phyloP scores from a whole-genome alignment of 345 rosid species.

The Gossypium anomalum region DNA sequence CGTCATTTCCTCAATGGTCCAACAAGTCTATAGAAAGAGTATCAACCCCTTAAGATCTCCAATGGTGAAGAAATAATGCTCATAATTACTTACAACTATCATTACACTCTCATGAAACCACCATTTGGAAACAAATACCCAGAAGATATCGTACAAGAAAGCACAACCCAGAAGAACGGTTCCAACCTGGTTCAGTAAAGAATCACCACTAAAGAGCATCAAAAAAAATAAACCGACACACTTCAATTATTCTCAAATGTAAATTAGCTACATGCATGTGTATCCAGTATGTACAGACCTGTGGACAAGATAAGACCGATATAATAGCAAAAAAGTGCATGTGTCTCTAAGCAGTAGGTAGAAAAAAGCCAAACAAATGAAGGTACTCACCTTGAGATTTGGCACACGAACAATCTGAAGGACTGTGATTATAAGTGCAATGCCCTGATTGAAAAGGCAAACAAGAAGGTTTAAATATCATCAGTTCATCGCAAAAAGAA shows the following conservation, averaged over 20 bases:
- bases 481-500: not conserved
- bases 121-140: conserved; percentile 96
- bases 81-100: conserved; percentile 75
- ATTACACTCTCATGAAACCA: conserved; percentile 98
- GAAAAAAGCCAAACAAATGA: not conserved
- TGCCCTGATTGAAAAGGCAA: conserved; percentile 52
- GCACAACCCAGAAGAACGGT: conserved; percentile 93
- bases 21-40: not conserved
- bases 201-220: conserved; percentile 5
- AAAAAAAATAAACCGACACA: not conserved
- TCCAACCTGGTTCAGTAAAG: conserved; percentile 66
- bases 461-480: not conserved
- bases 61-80: not conserved
- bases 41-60: not conserved
- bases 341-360: not conserved
- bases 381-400: conserved; percentile 74
- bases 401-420: conserved; percentile 93
- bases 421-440: conserved; percentile 87
- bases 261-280: not conserved
- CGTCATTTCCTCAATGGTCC: not conserved
- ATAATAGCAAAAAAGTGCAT: not conserved
- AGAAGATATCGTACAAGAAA: conserved; percentile 92
- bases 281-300: not conserved
- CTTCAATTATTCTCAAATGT: not conserved
- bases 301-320: not conserved